phyloP scores from a whole-genome alignment of 2,329 filamentous ascomycete genomes.

The Ceratocystis colombiana region DNA sequence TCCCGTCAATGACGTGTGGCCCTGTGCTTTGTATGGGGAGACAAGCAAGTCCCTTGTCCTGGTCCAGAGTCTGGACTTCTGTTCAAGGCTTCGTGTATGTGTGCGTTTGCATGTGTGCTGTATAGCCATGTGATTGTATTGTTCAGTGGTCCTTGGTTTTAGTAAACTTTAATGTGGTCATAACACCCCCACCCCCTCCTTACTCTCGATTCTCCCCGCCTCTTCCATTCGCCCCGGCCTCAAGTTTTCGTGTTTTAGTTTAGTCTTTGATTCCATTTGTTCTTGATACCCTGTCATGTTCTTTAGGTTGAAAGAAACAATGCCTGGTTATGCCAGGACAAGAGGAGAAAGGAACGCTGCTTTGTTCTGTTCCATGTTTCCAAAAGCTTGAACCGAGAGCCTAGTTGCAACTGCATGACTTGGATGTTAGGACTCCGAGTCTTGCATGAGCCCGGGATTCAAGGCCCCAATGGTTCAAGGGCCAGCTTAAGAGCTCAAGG shows the following conservation, averaged over 20 bases:
- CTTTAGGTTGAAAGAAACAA: neutral
- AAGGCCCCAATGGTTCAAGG: neutral
- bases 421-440: too few species aligned
- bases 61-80: neutral
- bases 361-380: slow-evolving; percentile 4
- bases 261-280: too few species aligned
- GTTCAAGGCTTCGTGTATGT: neutral
- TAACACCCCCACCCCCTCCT: too few species aligned
- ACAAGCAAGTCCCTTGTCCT: neutral
- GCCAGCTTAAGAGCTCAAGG: neutral
- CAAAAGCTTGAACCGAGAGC: neutral
- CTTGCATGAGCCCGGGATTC: too few species aligned
- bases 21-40: neutral
- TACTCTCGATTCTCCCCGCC: too few species aligned
- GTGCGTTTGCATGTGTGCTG: neutral
- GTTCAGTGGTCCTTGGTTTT: too few species aligned
- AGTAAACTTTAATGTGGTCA: too few species aligned
- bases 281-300: neutral
- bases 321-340: neutral
- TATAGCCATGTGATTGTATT: too few species aligned
- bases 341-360: neutral
- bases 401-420: neutral
- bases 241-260: neutral
- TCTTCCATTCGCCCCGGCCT: too few species aligned
- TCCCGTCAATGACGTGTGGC: slow-evolving; percentile 17